phyloP scores from a whole-genome alignment of 2,329 filamentous ascomycete species.

The Magnaporthales sp. region DNA sequence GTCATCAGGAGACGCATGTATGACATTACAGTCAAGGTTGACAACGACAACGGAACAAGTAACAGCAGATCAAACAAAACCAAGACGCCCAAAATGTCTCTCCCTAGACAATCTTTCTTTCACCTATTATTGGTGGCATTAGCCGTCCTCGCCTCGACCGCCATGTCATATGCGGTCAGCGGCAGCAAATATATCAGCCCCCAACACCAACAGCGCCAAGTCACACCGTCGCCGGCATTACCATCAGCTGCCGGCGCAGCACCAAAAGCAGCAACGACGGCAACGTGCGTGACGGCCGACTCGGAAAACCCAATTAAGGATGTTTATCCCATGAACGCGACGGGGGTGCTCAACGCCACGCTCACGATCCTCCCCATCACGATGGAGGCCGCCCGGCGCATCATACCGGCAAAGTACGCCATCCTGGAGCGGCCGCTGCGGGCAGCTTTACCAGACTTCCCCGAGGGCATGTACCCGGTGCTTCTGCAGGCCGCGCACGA shows the following conservation, averaged over 20 bases:
- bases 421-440: slow-evolving; percentile 42
- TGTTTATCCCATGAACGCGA: slow-evolving; percentile 35
- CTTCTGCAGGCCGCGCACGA: slow-evolving; percentile 39
- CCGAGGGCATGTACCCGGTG: slow-evolving; percentile 42
- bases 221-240: not conserved
- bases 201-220: not conserved
- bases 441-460: slow-evolving; percentile 37
- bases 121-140: not conserved
- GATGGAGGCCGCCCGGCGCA: slow-evolving; percentile 30
- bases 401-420: slow-evolving; percentile 38
- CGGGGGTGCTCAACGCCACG: slow-evolving; percentile 45
- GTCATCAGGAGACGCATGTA: not conserved
- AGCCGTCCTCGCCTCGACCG: not conserved
- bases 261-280: not conserved
- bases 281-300: slow-evolving; percentile 18
- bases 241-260: not conserved
- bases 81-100: not conserved
- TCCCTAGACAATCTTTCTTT: not conserved
- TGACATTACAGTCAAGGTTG: not conserved
- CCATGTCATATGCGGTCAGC: not conserved
- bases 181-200: not conserved
- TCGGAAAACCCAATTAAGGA: slow-evolving; percentile 39
- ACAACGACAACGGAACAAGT: not conserved
- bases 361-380: slow-evolving; percentile 42
- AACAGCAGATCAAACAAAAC: not conserved